Evolutionary conservation across 2,329 filamentous ascomycete species (phyloP).

Genomic region (Thelonectria olida): DNA sequence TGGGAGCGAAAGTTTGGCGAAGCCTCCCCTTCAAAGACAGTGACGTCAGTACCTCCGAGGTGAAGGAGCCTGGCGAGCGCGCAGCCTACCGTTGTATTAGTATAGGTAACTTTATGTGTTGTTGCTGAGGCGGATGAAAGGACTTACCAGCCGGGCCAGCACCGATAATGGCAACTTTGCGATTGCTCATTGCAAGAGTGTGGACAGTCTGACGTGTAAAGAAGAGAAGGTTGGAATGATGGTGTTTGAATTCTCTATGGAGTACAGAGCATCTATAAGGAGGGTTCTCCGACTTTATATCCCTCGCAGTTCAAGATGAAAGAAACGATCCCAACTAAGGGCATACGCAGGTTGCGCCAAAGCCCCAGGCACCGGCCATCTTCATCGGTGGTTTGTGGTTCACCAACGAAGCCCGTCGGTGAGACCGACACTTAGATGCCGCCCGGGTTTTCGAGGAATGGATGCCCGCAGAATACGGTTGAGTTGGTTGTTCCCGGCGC

Average conservation of each 20-base stretch:
- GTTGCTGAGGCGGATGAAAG: neutral
- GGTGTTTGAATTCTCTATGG: neutral
- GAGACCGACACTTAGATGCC: constrained; percentile 23
- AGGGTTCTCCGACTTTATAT: neutral
- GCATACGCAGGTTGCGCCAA: neutral
- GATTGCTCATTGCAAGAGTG: constrained; percentile 28
- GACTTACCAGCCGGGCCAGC: constrained; percentile 41
- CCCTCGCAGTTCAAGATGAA: neutral
- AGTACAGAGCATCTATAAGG: neutral
- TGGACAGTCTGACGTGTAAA: neutral
- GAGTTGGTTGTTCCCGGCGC: neutral
- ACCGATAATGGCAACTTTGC: constrained; percentile 40
- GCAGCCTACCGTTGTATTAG: constrained; percentile 35
- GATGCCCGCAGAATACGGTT: neutral
- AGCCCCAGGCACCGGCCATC: no score
- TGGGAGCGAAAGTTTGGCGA: constrained; percentile 56
- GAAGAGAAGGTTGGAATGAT: neutral
- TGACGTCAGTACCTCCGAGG: constrained; percentile 54
- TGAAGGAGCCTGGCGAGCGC: constrained; percentile 59
- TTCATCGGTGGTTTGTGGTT: constrained; percentile 10
- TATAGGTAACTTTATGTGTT: neutral
- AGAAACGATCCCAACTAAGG: neutral
- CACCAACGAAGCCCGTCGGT: constrained; percentile 19
- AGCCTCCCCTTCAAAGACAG: constrained; percentile 60
- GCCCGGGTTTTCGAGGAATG: constrained; percentile 2